phyloP scores from a whole-genome alignment of 1,139 yeast species.

The Suhomyces terraborum region DNA sequence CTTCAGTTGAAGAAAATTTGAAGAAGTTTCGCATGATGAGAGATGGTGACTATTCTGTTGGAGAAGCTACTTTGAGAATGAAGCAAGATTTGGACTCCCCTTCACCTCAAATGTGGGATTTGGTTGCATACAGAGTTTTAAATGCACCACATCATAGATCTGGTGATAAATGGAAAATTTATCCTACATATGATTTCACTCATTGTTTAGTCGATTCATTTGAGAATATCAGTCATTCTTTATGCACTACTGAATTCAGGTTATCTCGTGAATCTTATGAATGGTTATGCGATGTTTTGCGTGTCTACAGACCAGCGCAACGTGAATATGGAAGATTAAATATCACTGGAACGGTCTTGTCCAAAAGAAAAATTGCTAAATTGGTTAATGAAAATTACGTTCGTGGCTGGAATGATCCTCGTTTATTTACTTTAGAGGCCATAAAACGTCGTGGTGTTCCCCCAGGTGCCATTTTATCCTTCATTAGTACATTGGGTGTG shows the following conservation, averaged over 20 bases:
- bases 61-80: conserved; percentile 95
- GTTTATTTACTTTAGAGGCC: conserved; percentile 91
- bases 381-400: conserved; percentile 80
- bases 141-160: conserved; percentile 95
- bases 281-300: conserved; percentile 96
- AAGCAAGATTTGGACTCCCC: conserved; percentile 91
- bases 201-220: conserved; percentile 98
- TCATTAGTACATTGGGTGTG: conserved; percentile 94
- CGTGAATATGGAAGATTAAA: conserved; percentile 97
- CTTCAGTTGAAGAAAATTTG: conserved; percentile 73
- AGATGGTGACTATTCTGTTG: conserved; percentile 83
- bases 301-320: conserved; percentile 97
- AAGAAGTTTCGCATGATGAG: conserved; percentile 86
- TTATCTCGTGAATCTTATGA: conserved; percentile 93
- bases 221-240: conserved; percentile 92
- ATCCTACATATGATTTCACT: conserved; percentile 98
- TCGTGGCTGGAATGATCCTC: conserved; percentile 98
- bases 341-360: conserved; percentile 89
- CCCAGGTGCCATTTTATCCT: conserved; percentile 95
- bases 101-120: conserved; percentile 99
- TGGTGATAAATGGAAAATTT: conserved; percentile 94
- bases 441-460: conserved; percentile 97
- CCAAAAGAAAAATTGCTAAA: conserved; percentile 94
- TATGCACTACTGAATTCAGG: conserved; percentile 94
- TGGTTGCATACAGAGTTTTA: conserved; percentile 95